Conservation (phyloP, 2,329 filamentous ascomycete genomes). For the Fusarium metavorans region DNA sequence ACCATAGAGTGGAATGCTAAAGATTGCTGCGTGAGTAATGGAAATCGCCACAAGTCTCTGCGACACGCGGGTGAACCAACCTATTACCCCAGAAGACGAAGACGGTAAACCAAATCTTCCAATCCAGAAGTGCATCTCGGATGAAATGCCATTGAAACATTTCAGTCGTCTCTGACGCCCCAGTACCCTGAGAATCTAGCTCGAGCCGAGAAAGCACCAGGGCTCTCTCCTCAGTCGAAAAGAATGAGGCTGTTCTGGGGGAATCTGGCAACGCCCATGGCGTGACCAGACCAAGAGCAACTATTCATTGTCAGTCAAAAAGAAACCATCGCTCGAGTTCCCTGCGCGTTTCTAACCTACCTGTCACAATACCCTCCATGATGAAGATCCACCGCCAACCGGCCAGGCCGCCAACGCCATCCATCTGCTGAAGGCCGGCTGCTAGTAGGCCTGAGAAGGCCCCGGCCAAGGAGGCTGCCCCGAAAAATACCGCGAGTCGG, state of each 20-base stretch:
- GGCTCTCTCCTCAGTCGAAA: not conserved
- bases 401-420: not conserved
- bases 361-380: constrained; percentile 13
- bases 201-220: not conserved
- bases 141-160: constrained; percentile 4
- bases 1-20: constrained; percentile 3
- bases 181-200: not conserved
- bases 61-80: not conserved
- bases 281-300: not conserved
- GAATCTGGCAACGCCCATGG: not conserved
- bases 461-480: constrained; percentile 9
- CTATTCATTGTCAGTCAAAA: not conserved
- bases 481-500: constrained; percentile 7
- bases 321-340: no score
- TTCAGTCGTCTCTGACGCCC: not conserved
- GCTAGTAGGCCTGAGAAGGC: constrained; percentile 14
- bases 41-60: not conserved
- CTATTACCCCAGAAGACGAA: constrained; percentile 8
- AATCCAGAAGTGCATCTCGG: not conserved
- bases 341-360: not conserved
- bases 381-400: constrained; percentile 23
- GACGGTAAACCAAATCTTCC: constrained; percentile 16
- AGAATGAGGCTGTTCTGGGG: constrained; percentile 2
- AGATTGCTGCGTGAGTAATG: not conserved
- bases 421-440: constrained; percentile 6